Evolutionary conservation across 768 basidiomycete species (phyloP).

Genomic region (Myochromella boudieri): DNA sequence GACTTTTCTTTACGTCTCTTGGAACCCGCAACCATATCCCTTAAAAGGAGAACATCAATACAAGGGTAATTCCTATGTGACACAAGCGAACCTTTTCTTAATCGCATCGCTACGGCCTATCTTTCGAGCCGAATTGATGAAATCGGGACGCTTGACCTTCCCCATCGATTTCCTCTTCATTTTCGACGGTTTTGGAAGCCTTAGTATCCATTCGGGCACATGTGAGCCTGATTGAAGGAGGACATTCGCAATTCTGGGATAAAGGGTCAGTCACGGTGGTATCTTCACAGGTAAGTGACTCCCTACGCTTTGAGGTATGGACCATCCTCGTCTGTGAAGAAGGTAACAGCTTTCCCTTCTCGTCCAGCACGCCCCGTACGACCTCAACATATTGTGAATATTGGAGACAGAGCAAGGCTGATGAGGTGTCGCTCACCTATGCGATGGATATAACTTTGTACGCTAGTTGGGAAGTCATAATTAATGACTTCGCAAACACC

Average conservation of each 20-base stretch:
- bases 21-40: conserved; percentile 79
- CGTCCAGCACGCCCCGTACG: conserved; percentile 94
- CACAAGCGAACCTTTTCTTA: conserved; percentile 58
- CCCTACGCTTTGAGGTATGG: conserved; percentile 87
- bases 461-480: conserved; percentile 94
- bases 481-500: conserved; percentile 94
- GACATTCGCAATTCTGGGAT: conserved; percentile 90
- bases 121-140: conserved; percentile 66
- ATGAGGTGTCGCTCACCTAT: conserved; percentile 57
- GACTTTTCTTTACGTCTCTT: conserved; percentile 59
- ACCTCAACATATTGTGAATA: conserved; percentile 40
- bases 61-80: background rate
- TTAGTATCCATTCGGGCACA: conserved; percentile 95
- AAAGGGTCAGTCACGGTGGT: conserved; percentile 3
- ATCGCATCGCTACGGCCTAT: conserved; percentile 71
- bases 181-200: conserved; percentile 91
- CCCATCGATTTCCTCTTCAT: conserved; percentile 85
- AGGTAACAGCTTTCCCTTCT: conserved; percentile 92
- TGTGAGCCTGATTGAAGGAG: conserved; percentile 86
- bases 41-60: conserved; percentile 22
- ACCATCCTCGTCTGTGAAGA: conserved; percentile 92
- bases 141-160: conserved; percentile 76
- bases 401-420: conserved; percentile 1
- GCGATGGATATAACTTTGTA: conserved; percentile 94
- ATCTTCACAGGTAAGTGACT: conserved; percentile 2